Base-by-base conservation (phyloP, 2,329 filamentous ascomycete species). In the Tolypocladium cylindrosporum region DNA sequence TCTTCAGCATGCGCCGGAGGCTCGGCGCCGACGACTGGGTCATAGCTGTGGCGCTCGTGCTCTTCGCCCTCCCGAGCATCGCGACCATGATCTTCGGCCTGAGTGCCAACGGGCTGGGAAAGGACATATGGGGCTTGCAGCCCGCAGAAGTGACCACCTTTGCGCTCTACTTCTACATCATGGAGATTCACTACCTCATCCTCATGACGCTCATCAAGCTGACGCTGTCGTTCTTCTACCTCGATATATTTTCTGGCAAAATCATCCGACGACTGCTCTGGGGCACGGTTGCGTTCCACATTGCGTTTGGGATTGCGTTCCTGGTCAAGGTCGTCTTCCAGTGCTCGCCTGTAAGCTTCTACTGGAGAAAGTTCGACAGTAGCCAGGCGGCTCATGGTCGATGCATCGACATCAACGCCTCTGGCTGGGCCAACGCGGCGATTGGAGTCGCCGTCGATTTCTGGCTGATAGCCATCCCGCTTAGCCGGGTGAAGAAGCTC, bases 381-480 rank as follows among this genome's bases (percentile, higher is more conserved):
- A 31, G 24, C 21, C 6, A 75, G 75, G 72, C 74, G 16, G 14
- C 71, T 6, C 43, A 64, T 1, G 77, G 77, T 1, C 65, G 54
- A 3, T 80, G 77, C 57, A 64, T 76, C 55, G 67, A 78, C 50
- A 66, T 72, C 19, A 74, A 71, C 42, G 64, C 67, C 0, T 69
- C 75, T 21, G 69, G 68, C 2, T 79, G 75, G 73, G 69, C 71
- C 36, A 73, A 76, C 40, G 75, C 76, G 0, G 64, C 64, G 1
- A 70, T 77, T 53, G 72, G 75, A 43, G 75, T 79, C 10, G 64
- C 65, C 1, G 63, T 78, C 19, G 77, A 79, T 59, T 10, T 77
- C 0, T 70, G 71, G 62, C 76, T 79, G 59, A 67, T 79, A 42
- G 69, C 65, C 0, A 63, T 78, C 0, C 75, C 76, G 0, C 63